A percentile compares a stretch with the other conserved stretches of the same genome.
Evolutionary conservation across 2,329 filamentous ascomycete genomes (phyloP).

Genomic region (Colletotrichum gigasporum): DNA sequence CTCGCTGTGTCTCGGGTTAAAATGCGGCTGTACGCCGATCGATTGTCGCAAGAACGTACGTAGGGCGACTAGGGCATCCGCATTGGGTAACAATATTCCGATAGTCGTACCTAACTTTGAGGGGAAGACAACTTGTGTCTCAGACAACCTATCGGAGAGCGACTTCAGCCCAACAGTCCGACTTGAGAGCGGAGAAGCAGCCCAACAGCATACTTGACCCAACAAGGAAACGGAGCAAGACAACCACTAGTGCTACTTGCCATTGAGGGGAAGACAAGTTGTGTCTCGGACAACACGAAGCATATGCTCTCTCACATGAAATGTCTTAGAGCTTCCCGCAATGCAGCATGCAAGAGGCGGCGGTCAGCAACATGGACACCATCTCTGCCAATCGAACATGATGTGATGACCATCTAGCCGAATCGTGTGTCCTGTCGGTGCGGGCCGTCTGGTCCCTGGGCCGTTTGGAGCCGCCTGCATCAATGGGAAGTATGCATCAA

Average conservation of each 20-base stretch:
- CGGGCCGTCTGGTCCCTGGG: constrained; percentile 4
- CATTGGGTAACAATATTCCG: no score
- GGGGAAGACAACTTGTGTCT: not conserved
- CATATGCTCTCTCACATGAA: not conserved
- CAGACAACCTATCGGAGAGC: no score
- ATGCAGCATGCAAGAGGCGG: not conserved
- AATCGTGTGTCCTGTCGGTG: not conserved
- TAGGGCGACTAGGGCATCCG: no score
- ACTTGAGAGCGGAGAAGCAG: no score
- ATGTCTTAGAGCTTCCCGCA: not conserved
- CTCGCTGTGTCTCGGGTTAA: no score
- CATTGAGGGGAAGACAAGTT: not conserved
- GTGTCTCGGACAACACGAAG: not conserved
- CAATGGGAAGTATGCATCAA: not conserved
- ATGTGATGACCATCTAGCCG: not conserved
- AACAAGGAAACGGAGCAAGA: no score
- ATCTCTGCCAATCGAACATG: not conserved
- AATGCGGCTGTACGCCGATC: no score
- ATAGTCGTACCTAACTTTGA: not conserved
- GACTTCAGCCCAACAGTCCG: no score
- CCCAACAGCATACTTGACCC: no score
- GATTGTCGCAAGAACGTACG: no score
- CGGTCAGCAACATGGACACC: not conserved
- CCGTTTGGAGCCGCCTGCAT: not conserved
- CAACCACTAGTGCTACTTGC: no score